A percentile compares a stretch with the other conserved stretches of the same genome.
Conservation (phyloP, 2,329 filamentous ascomycete genomes). For the Colletotrichum kahawae region DNA sequence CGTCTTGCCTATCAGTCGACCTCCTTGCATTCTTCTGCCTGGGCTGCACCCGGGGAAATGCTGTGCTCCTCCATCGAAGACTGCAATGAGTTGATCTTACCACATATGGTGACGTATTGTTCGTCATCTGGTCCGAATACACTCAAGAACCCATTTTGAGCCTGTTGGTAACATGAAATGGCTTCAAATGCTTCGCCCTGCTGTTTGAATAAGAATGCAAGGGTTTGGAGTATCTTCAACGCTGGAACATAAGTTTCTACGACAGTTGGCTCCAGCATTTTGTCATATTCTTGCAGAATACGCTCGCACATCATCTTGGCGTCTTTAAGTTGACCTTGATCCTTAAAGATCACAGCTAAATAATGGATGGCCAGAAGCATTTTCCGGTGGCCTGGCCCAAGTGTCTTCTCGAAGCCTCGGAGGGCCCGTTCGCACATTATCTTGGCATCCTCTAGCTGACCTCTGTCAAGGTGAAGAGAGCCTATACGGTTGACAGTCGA, state of each 20-base stretch:
- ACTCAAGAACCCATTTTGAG: background rate
- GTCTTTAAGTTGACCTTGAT: background rate
- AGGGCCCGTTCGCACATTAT: background rate
- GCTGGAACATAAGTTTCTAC: background rate
- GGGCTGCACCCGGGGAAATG: background rate
- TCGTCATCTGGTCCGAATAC: background rate
- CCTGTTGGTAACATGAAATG: background rate
- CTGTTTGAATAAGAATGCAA: background rate
- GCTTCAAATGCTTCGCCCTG: background rate
- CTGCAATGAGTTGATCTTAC: background rate
- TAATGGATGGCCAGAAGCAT: rapidly evolving
- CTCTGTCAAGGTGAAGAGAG: background rate
- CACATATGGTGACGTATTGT: background rate
- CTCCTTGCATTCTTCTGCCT: background rate
- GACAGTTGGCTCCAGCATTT: background rate
- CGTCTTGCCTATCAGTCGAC: background rate
- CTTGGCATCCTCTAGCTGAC: background rate
- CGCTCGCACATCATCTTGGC: background rate
- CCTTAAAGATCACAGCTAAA: rapidly evolving
- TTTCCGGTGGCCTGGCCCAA: background rate
- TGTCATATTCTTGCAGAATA: background rate
- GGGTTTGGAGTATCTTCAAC: background rate
- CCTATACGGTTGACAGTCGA: rapidly evolving
- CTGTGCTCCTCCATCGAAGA: background rate
- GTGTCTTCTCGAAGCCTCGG: background rate